Base-by-base conservation (phyloP, 2,329 filamentous ascomycete species). In the Geosmithia putterillii region DNA sequence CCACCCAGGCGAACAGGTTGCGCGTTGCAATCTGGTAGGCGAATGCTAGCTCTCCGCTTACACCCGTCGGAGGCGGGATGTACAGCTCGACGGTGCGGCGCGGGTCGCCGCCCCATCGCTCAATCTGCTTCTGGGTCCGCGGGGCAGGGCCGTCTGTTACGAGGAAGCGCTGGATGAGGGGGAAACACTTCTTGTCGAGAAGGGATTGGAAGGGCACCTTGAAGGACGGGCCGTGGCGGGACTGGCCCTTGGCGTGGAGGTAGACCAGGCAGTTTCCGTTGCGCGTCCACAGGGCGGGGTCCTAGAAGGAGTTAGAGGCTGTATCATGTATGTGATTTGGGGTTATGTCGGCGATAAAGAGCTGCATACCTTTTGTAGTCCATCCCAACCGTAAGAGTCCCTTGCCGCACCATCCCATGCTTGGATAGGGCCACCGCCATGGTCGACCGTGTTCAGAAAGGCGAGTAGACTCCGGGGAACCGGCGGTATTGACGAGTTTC, bases 1-100 rank as follows among this genome's bases (percentile, higher is more conserved):
- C 72, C 1, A 85, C 58, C 67, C 80, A 88, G 3, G 85, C 84
- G 46, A 89, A 81, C 51, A 87, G 76, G 54, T 90, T 90, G 14
- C 85, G 73, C 3, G 77, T 84, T 1, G 79, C 75, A 5, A 86
- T 55, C 51, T 86, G 80, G 57, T 82, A 82, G 34, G 67, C 59
- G 50, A 78, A 75, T 0, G 73, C 64, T 47, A 79, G 70, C 4
- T 70, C 65, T 49, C 70, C 69, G 40, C 73, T 68, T 4, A 67
- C 60, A 28, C 64, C 60, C 1, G 69, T 55, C 1, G 83, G 81
- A 1, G 81, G 67, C 2, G 83, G 77, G n/a, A 90, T 77, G 55
- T 79, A 86, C 2, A 89, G 64, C 42, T 87, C 78, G 44, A 76
- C 56, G 23, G 49, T 60, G 40, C 53, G 54, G 32, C 50, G 47